Percentiles rank a stretch among this genome's conserved stretches.
Evolutionary conservation across 106 monocot genomes (phyloP).

Genomic region (Dendrobium nobile): DNA sequence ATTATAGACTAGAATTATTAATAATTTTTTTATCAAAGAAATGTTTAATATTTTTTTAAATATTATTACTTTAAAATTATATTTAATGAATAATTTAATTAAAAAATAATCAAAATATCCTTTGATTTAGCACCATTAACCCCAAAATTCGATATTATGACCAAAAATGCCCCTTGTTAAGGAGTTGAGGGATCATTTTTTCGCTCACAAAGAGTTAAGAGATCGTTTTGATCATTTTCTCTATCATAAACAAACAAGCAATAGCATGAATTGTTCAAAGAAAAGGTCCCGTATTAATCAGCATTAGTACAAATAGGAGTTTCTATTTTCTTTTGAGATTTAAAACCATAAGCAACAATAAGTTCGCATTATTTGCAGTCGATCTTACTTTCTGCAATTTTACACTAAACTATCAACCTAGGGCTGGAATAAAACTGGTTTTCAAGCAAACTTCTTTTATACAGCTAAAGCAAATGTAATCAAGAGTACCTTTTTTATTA

Average conservation of each 20-base stretch:
- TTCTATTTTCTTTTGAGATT: background rate
- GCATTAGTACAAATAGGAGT: background rate
- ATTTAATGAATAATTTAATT: no score
- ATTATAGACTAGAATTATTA: no score
- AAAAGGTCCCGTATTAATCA: background rate
- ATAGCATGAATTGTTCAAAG: background rate
- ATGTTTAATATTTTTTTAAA: no score
- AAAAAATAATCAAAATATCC: no score
- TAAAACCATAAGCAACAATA: background rate
- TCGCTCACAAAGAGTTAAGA: no score
- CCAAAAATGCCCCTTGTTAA: no score
- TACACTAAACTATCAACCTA: background rate
- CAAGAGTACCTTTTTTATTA: conserved; percentile 13
- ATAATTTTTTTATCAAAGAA: no score
- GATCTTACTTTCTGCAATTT: background rate
- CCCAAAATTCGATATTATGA: no score
- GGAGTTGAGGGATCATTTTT: no score
- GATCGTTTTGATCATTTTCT: no score
- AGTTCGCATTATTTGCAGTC: background rate
- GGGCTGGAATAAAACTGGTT: background rate
- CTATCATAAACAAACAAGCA: background rate
- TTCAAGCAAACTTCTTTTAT: background rate
- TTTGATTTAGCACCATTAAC: no score
- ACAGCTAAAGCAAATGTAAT: background rate
- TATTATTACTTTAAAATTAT: no score